Evolutionary conservation across 352 stramenopile genomes (phyloP), one percentile per base, ranked within the genome.

Genomic region (Globisporangium apiculatum): DNA sequence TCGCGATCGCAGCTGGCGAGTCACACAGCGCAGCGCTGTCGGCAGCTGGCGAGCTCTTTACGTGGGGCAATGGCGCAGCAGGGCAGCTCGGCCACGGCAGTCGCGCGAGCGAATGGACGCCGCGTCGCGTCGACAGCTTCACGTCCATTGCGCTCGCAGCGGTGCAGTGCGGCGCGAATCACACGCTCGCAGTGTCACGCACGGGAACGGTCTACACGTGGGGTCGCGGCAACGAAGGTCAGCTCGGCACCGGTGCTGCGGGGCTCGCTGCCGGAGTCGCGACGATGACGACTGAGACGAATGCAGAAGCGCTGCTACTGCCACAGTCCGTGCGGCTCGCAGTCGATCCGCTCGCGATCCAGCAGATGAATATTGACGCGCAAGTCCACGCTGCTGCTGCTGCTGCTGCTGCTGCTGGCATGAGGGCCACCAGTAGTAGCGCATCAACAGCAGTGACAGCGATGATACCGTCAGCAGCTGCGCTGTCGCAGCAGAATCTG

Each of bases 1-100:
- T 50, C 12, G 62, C 60, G 18, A 69, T 91, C 14, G 67, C 67
- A 14, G 75, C 79, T 38, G 81, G 78, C 8, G 60, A 42, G 15
- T 65, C 68, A 11, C 81, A 89, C 57, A 91, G 73, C 41, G 54
- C 76, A 1, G 81, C 81, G 0, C 45, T 87, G 0, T 73, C 78
- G 24, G 57, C 66, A 3, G 64, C 71, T 0, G 81, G 80, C 6
- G 71, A 87, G 43, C 58, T 89, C 0, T 88, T 85, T 46, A 86
- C 79, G 40, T 91, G 81, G 81, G 78, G 81, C 5, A 79, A 74
- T 31, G 76, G 76, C 0, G 63, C 73, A 0, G 69, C 87, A 36
- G 78, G 81, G 8, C 81, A 88, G 48, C 62, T 91, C 2, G 81
- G 81, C 0, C 78, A 91, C 24, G 66, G 64, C 11, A 45, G 18